Evolutionary conservation across 1,139 yeast genomes (phyloP).

Genomic region (Kodamaea sp.): DNA sequence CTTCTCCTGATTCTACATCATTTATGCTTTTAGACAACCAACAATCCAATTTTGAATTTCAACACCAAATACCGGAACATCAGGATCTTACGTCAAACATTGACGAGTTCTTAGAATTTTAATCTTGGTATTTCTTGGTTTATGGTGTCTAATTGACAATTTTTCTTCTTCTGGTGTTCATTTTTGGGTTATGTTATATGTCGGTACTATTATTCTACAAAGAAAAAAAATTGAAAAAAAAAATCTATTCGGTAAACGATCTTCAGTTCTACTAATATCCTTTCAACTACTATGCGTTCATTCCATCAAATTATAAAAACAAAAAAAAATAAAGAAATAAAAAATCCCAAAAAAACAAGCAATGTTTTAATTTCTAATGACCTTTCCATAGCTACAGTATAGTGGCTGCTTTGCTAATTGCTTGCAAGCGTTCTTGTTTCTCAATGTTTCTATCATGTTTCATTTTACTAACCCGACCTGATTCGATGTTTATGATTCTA

Average conservation of each 20-base stretch:
- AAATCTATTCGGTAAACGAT: conserved; percentile 6
- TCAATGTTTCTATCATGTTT: not conserved
- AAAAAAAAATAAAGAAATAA: conserved; percentile 12
- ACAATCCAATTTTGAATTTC: conserved; percentile 4
- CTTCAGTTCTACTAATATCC: conserved; percentile 10
- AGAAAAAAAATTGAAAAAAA: conserved; percentile 7
- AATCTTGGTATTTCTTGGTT: conserved; percentile 12
- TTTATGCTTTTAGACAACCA: conserved; percentile 8
- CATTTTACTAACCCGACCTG: not conserved
- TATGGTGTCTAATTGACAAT: too few species aligned
- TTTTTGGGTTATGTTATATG: conserved; percentile 6
- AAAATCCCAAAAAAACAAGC: conserved; percentile 19
- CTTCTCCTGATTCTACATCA: conserved; percentile 9
- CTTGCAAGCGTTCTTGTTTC: too few species aligned
- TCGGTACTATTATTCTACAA: conserved; percentile 1
- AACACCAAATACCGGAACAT: conserved; percentile 9
- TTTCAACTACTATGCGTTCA: conserved; percentile 3
- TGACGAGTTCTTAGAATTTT: conserved; percentile 32
- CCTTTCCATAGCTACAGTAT: not conserved
- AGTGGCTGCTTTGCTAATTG: not conserved
- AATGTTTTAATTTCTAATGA: conserved; percentile 1
- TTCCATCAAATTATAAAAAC: conserved; percentile 4
- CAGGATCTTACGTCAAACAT: conserved; percentile 22
- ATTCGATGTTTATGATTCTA: not conserved
- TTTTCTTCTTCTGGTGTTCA: conserved; percentile 4